Percentiles rank a stretch among this genome's conserved stretches.
Conservation (phyloP, 495 filamentous ascomycete species). For the Penicillium bialowiezense region DNA sequence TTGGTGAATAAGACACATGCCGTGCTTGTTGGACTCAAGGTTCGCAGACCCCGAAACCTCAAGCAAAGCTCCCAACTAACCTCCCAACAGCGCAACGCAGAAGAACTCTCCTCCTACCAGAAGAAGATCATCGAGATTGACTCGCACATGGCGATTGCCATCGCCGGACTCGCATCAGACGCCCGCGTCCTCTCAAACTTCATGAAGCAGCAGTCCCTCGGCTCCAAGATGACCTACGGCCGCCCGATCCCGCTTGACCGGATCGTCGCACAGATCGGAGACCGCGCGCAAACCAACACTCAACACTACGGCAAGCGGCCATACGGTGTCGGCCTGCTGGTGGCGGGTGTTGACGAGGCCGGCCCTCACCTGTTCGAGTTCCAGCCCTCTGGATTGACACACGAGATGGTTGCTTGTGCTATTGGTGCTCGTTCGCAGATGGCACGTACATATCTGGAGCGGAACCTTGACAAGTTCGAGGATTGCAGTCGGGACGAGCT, state of each 20-base stretch:
- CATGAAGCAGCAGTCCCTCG: conserved; percentile 98
- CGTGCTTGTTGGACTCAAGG: conserved; percentile 95
- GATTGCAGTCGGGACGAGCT: conserved; percentile 75
- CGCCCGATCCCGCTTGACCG: conserved; percentile 85
- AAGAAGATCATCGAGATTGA: conserved; percentile 98
- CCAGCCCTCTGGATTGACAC: conserved; percentile 91
- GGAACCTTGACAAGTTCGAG: conserved; percentile 79
- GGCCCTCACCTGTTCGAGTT: conserved; percentile 98
- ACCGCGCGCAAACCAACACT: conserved; percentile 96
- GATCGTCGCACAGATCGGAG: conserved; percentile 84
- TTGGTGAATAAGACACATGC: conserved; percentile 96
- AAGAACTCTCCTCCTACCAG: conserved; percentile 99
- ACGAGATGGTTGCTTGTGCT: conserved; percentile 93
- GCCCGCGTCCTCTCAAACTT: conserved; percentile 99
- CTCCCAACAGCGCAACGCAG: conserved; percentile 79
- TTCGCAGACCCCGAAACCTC: conserved; percentile 36
- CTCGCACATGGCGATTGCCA: conserved; percentile 90
- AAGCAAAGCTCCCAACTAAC: neutral
- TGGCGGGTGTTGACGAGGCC: conserved; percentile 88
- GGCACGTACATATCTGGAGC: conserved; percentile 93
- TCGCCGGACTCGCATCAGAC: conserved; percentile 95
- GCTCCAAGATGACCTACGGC: conserved; percentile 91
- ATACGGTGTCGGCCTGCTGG: conserved; percentile 91
- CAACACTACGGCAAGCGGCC: conserved; percentile 96
- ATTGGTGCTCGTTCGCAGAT: conserved; percentile 96